Base-by-base conservation (phyloP, 257 asterid genomes). In the Solanum medicagineum region DNA sequence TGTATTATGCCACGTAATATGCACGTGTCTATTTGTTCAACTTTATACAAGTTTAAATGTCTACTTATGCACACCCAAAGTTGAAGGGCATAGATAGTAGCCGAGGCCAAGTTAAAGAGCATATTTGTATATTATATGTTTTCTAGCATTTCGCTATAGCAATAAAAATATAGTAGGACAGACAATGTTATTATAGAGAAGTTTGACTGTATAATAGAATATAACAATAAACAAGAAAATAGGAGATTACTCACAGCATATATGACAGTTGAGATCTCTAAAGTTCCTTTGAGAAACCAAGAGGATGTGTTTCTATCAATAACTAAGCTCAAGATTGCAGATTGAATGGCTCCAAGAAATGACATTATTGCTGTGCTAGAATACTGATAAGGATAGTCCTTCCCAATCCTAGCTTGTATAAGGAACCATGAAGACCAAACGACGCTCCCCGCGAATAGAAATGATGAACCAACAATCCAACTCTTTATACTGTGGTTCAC, bases 341-440 rank as follows among this genome's bases (percentile, higher is more conserved):
- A 90, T 17, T 94, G 99, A 54, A 91, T 32, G 3, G 94, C 93
- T 75, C 98, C 91, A 71, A 93, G 92, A 19, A 90, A 87, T 59
- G 94, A 92, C 95, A 93, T 87, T 32, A 94, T 91, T 20, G 91
- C 86, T 5, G 97, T 94, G 92, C 94, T 94, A 2, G 99, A 89
- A 85, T 95, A 95, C 36, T 83, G 89, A 57, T 89, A 89, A 0
- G 99, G 96, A 81, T 85, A 94, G 62, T 82, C 87, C 8, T 88
- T 86, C 32, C 97, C 96, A 19, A 94, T 87, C 85, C 79, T 91
- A 5, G 94, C 91, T 88, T 93, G 98, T 54, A 93, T 84, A 16
- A 92, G 85, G 81, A 92, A 95, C 99, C 99, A 95, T 10, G 95
- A 94, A 24, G 97, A 86, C 99, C 97, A 94, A 44, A 86, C 84